Conservation (phyloP, 345 rosid genomes). For the Ailanthus altissimus region DNA sequence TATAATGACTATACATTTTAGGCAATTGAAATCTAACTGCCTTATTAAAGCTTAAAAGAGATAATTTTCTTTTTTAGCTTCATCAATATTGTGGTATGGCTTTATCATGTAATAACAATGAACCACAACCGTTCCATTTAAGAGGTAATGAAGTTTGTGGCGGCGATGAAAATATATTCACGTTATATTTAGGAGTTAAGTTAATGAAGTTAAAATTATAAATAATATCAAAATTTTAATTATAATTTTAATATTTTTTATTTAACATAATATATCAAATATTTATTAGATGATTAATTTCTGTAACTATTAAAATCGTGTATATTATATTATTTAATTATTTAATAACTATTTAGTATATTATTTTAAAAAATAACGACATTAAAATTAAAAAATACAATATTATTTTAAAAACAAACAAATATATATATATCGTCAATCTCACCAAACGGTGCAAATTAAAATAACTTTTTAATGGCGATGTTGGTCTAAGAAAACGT, state of each 20-base stretch:
- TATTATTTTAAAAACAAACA: no score
- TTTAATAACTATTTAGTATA: no score
- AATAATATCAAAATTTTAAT: no score
- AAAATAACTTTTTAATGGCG: background rate
- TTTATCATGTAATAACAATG: background rate
- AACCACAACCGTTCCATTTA: background rate
- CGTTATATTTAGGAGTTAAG: no score
- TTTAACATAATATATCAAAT: no score
- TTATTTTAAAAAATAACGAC: no score
- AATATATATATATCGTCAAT: background rate
- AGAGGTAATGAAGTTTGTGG: background rate
- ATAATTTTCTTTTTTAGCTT: background rate
- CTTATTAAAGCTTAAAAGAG: conserved; percentile 15
- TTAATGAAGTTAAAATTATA: no score
- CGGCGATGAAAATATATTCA: background rate
- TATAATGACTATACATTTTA: background rate
- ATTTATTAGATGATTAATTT: no score
- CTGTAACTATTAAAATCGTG: no score
- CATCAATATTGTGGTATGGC: background rate
- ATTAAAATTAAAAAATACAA: no score
- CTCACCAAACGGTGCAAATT: background rate
- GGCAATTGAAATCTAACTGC: conserved; percentile 17
- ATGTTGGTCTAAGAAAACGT: background rate
- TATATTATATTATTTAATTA: no score
- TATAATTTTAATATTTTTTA: no score